Conservation (phyloP, 1,284 basidiomycete genomes). For the Xerocomus nothofagi region DNA sequence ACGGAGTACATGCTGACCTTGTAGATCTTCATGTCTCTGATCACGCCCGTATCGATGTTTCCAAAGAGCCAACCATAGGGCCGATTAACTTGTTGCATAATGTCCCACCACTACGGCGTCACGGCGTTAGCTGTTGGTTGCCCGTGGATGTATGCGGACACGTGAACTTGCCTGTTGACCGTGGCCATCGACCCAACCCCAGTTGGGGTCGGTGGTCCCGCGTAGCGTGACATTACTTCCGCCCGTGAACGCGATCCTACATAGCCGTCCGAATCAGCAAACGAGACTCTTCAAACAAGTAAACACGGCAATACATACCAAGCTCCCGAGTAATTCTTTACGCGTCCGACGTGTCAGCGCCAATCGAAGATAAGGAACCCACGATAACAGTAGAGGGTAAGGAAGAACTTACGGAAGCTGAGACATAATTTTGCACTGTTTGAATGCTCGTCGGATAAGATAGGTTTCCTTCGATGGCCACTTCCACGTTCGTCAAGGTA, state of each 20-base stretch:
- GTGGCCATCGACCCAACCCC: conserved; percentile 63
- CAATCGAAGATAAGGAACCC: too few relatives aligned
- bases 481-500: conserved; percentile 53
- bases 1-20: conserved; percentile 40
- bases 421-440: conserved; percentile 43
- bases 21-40: conserved; percentile 59
- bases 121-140: neutral
- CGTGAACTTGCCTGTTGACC: conserved; percentile 49
- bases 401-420: conserved; percentile 3
- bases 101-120: conserved; percentile 57
- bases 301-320: conserved; percentile 19
- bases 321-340: conserved; percentile 46
- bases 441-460: conserved; percentile 54
- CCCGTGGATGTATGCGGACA: neutral
- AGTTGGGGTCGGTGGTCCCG: conserved; percentile 51
- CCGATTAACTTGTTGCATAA: conserved; percentile 51
- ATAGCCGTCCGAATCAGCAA: neutral
- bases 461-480: conserved; percentile 58
- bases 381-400: neutral
- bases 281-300: too few relatives aligned
- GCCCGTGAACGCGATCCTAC: conserved; percentile 52
- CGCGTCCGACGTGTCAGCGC: neutral
- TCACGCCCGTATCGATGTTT: conserved; percentile 53
- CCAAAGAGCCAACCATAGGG: conserved; percentile 56
- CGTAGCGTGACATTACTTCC: conserved; percentile 59